A percentile compares a stretch with the other conserved stretches of the same genome.
Conservation (phyloP, 306 rosid genomes). For the Fragaria nilgerrensis region DNA sequence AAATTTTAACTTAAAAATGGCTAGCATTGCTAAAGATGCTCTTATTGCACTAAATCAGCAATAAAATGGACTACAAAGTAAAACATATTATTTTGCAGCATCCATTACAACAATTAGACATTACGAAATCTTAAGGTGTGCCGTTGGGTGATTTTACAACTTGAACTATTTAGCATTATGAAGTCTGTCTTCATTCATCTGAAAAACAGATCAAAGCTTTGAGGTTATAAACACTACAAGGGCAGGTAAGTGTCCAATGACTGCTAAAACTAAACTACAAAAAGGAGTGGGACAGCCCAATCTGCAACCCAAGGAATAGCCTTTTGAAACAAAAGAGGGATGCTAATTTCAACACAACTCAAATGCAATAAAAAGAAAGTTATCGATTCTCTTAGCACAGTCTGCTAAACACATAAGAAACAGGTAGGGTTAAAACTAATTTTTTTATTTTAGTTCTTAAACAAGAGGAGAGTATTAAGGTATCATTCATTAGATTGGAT, state of each 20-base stretch:
- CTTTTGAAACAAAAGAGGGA: not conserved
- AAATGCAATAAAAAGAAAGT: not conserved
- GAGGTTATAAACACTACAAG: not conserved
- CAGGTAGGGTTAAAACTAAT: too few relatives aligned
- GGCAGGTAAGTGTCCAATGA: not conserved
- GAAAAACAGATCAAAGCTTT: not conserved
- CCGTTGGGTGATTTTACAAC: not conserved
- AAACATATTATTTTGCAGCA: not conserved
- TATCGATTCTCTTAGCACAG: too few relatives aligned
- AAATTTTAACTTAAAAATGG: too few relatives aligned
- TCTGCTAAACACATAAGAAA: not conserved
- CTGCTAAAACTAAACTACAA: not conserved
- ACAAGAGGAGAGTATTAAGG: not conserved
- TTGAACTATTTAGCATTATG: not conserved
- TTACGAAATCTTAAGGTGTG: not conserved
- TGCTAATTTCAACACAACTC: not conserved
- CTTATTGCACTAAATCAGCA: constrained; percentile 8
- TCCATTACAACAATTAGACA: not conserved
- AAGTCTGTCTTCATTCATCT: not conserved
- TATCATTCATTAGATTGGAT: not conserved
- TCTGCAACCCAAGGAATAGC: not conserved
- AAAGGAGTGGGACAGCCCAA: not conserved
- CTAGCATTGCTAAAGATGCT: too few relatives aligned
- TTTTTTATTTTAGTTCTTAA: not conserved
- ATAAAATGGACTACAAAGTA: constrained; percentile 17